Conservation (phyloP, 352 stramenopile species). For the Blastocystis hominis region DNA sequence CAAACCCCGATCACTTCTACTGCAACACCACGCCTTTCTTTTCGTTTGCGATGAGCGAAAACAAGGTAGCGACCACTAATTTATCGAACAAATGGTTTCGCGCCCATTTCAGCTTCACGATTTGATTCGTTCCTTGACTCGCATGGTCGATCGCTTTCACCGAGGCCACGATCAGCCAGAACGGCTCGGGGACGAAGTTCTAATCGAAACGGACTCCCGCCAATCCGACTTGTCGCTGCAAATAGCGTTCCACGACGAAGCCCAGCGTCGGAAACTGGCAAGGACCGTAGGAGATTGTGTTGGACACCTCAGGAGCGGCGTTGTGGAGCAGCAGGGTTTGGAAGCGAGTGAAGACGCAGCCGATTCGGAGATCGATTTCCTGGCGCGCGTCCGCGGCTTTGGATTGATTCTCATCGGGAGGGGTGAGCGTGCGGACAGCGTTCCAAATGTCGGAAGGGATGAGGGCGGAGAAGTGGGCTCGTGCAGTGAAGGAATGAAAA, state of each 20-base stretch:
- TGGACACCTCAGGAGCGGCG: slow-evolving; percentile 59
- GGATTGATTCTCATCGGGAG: slow-evolving; percentile 60
- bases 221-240: slow-evolving; percentile 63
- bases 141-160: not conserved
- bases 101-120: slow-evolving; percentile 81
- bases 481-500: slow-evolving; percentile 55
- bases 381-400: slow-evolving; percentile 77
- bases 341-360: slow-evolving; percentile 83
- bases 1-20: not conserved
- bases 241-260: slow-evolving; percentile 83
- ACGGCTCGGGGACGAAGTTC: slow-evolving; percentile 87
- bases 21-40: not conserved
- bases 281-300: slow-evolving; percentile 92
- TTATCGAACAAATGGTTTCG: slow-evolving; percentile 86
- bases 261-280: slow-evolving; percentile 99
- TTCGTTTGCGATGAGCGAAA: slow-evolving; percentile 60
- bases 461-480: slow-evolving; percentile 81
- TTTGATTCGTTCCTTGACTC: not conserved
- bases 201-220: slow-evolving; percentile 73
- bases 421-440: slow-evolving; percentile 68
- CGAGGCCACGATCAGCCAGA: slow-evolving; percentile 84
- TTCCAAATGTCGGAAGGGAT: slow-evolving; percentile 79
- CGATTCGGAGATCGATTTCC: slow-evolving; percentile 85
- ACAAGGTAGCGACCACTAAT: slow-evolving; percentile 79
- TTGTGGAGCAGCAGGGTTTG: slow-evolving; percentile 79